A percentile compares a stretch with the other conserved stretches of the same genome.
Evolutionary conservation across 495 filamentous ascomycete species (phyloP).

Genomic region (Rhypophila decipiens): DNA sequence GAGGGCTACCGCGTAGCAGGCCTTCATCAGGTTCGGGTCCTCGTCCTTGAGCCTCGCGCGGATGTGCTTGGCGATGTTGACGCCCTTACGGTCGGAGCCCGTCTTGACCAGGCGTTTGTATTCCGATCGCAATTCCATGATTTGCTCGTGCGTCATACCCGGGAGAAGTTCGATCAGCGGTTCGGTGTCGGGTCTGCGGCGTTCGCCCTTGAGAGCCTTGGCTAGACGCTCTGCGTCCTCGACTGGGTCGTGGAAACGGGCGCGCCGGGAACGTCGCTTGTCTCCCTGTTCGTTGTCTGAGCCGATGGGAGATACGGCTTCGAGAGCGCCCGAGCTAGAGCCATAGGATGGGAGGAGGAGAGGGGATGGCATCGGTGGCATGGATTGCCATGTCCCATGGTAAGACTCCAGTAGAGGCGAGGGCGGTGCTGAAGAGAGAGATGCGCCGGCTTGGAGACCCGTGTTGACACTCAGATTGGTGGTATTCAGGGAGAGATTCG

Average conservation of each 20-base stretch:
- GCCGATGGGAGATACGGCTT: constrained; percentile 36
- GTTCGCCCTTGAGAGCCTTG: constrained; percentile 63
- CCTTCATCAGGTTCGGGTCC: constrained; percentile 68
- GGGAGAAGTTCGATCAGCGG: constrained; percentile 80
- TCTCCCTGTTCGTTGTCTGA: constrained; percentile 36
- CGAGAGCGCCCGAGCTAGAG: constrained; percentile 19
- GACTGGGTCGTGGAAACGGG: constrained; percentile 68
- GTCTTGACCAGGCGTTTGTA: constrained; percentile 86
- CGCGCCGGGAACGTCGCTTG: constrained; percentile 45
- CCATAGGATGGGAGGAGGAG: constrained; percentile 40
- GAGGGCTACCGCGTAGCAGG: constrained; percentile 81
- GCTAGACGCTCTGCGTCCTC: constrained; percentile 72
- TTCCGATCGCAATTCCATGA: constrained; percentile 73
- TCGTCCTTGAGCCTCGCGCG: constrained; percentile 68
- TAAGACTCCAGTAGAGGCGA: constrained; percentile 91
- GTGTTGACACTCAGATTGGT: constrained; percentile 37
- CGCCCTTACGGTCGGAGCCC: constrained; percentile 62
- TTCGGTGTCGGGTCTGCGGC: constrained; percentile 57
- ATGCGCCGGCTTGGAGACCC: constrained; percentile 33
- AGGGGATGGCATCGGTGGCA: constrained; percentile 90
- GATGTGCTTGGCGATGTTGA: constrained; percentile 96
- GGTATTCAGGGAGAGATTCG: constrained; percentile 36
- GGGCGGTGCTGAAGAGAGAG: constrained; percentile 55
- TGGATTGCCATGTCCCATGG: constrained; percentile 87
- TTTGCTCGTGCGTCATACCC: constrained; percentile 73